These are phyloP conservation scores for Clarireedia sp. DNA, from an alignment of 2,329 filamentous ascomycete genomes.

Conservation along the genomic window DNA sequence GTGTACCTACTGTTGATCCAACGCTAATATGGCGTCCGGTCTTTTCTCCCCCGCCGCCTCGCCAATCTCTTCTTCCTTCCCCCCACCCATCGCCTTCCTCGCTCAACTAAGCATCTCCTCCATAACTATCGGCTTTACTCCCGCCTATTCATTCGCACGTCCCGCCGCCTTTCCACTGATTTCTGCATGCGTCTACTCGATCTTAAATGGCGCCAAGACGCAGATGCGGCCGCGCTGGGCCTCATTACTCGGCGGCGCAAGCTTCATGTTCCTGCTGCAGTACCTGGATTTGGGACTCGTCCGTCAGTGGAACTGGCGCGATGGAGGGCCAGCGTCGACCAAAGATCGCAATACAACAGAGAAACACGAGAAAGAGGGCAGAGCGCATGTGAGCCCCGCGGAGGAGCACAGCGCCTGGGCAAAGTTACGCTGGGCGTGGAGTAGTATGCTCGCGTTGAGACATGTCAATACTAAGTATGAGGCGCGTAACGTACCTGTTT, in stretches of 20 bases:
- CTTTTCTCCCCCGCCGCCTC: neutral
- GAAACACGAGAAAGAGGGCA: neutral
- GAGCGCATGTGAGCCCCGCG: neutral
- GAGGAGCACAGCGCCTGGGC: neutral
- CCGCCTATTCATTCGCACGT: neutral
- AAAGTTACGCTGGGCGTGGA: neutral
- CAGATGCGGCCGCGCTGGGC: neutral
- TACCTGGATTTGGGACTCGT: neutral
- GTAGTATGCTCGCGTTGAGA: neutral
- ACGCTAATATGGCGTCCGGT: neutral
- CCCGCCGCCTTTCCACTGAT: neutral
- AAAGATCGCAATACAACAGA: neutral
- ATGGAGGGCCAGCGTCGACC: neutral
- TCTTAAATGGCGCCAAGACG: neutral
- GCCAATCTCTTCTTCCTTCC: neutral
- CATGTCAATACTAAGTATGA: neutral
- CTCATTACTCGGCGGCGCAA: neutral
- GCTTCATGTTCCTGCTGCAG: neutral
- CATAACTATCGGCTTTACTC: neutral
- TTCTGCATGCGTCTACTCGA: neutral
- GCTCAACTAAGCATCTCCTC: neutral
- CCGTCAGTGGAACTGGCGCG: neutral
- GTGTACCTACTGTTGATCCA: too few species aligned
- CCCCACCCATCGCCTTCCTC: neutral
- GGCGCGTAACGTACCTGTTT: neutral